phyloP scores from a whole-genome alignment of 257 asterid genomes.

The Mitragyna speciosa region DNA sequence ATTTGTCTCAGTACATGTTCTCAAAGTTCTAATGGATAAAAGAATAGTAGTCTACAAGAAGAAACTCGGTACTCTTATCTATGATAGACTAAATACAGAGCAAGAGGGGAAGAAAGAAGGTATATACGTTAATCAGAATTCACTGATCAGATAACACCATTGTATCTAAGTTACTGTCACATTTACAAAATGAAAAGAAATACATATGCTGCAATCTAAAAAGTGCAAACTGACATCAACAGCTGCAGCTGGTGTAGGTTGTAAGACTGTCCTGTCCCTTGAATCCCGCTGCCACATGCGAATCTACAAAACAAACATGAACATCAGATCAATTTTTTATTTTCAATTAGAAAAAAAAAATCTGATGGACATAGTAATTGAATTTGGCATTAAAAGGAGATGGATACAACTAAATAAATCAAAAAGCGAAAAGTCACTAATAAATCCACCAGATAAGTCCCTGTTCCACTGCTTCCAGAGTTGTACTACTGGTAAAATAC shows the following conservation, averaged over 20 bases:
- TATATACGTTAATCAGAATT: not conserved
- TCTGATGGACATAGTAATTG: no score
- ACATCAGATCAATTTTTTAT: not conserved
- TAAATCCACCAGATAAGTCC: not conserved
- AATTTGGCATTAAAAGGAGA: not conserved
- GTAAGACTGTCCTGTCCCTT: constrained; percentile 86
- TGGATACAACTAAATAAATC: not conserved
- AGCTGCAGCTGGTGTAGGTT: constrained; percentile 96
- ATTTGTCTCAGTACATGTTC: not conserved
- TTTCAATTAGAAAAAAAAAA: not conserved
- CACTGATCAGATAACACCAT: not conserved
- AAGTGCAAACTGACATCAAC: constrained; percentile 68
- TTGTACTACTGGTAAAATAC: not conserved
- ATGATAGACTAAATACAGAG: not conserved
- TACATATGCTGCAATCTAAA: constrained; percentile 4
- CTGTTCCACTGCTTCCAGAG: not conserved
- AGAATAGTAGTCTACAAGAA: not conserved
- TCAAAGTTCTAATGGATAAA: not conserved
- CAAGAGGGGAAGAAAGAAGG: not conserved
- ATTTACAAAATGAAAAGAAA: constrained; percentile 1
- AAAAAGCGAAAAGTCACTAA: not conserved
- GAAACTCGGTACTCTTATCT: not conserved
- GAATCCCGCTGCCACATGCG: constrained; percentile 98
- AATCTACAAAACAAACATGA: constrained; percentile 45
- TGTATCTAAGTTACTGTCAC: not conserved